Evolutionary conservation across 768 basidiomycete genomes (phyloP).

Genomic region (Tulasnella sp.): DNA sequence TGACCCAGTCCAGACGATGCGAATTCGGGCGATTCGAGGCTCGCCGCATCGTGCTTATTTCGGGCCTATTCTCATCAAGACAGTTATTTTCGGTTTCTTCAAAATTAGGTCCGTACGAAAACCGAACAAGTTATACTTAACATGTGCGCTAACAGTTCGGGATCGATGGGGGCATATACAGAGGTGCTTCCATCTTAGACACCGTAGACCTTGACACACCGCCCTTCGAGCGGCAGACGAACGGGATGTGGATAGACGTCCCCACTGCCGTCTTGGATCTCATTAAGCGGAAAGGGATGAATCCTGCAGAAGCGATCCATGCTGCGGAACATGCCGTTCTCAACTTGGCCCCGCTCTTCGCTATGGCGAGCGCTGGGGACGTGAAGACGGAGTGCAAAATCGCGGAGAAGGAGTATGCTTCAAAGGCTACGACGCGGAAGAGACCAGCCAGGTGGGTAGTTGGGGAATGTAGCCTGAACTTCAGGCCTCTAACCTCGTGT

Average conservation of each 20-base stretch:
- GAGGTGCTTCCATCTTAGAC: conserved; percentile 48
- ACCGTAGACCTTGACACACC: conserved; percentile 67
- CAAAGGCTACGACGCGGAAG: conserved; percentile 41
- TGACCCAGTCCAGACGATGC: conserved; percentile 63
- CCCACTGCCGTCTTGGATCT: conserved; percentile 41
- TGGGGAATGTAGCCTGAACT: not conserved
- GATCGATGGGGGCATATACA: not conserved
- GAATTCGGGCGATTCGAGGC: conserved; percentile 52
- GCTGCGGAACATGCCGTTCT: conserved; percentile 75
- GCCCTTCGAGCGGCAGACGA: conserved; percentile 60
- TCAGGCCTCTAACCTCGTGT: not conserved
- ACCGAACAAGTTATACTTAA: not conserved
- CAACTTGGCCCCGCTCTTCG: conserved; percentile 46
- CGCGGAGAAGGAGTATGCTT: conserved; percentile 58
- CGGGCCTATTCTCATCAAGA: conserved; percentile 54
- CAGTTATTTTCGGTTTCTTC: conserved; percentile 73
- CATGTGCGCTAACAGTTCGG: not conserved
- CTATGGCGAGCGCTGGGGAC: conserved; percentile 44
- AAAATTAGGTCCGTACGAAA: conserved; percentile 47
- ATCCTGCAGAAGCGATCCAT: conserved; percentile 72
- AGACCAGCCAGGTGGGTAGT: conserved; percentile 50
- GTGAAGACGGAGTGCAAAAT: conserved; percentile 77
- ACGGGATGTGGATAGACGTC: conserved; percentile 73
- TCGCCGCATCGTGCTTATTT: conserved; percentile 52
- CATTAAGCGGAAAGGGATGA: conserved; percentile 44